Conservation (phyloP, 352 stramenopile species). For the Phytophthora rubi region DNA sequence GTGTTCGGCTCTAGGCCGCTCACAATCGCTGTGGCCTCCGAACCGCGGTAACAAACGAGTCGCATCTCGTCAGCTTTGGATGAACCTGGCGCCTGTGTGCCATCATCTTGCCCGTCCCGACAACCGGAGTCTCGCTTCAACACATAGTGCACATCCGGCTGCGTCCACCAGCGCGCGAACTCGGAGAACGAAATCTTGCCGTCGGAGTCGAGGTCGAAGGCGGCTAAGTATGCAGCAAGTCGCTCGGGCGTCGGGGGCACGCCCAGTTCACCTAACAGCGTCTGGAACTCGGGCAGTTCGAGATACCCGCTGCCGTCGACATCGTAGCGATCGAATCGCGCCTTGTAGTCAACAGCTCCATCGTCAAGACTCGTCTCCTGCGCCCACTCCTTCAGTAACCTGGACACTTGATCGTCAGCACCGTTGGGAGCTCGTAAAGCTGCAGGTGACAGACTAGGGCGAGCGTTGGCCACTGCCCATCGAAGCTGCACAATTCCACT, state of each 20-base stretch:
- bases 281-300: slow-evolving; percentile 87
- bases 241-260: slow-evolving; percentile 82
- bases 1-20: slow-evolving; percentile 85
- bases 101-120: slow-evolving; percentile 9
- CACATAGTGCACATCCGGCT: slow-evolving; percentile 80
- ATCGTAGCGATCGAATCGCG: slow-evolving; percentile 81
- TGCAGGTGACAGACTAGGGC: slow-evolving; percentile 57
- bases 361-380: slow-evolving; percentile 82
- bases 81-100: slow-evolving; percentile 3
- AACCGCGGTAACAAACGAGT: slow-evolving; percentile 79
- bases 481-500: slow-evolving; percentile 53
- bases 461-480: slow-evolving; percentile 53
- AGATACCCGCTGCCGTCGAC: slow-evolving; percentile 74
- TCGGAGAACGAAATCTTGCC: slow-evolving; percentile 88
- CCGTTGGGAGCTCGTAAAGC: slow-evolving; percentile 51
- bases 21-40: slow-evolving; percentile 47
- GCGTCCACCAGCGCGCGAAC: slow-evolving; percentile 91
- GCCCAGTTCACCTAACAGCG: slow-evolving; percentile 86
- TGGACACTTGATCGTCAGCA: slow-evolving; percentile 63
- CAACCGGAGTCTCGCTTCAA: slow-evolving; percentile 70
- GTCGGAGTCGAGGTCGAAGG: slow-evolving; percentile 84
- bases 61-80: slow-evolving; percentile 50
- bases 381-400: slow-evolving; percentile 86
- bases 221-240: slow-evolving; percentile 81
- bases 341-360: slow-evolving; percentile 70